Base-by-base conservation (phyloP, 352 stramenopile species). In the Globisporangium paddicum region DNA sequence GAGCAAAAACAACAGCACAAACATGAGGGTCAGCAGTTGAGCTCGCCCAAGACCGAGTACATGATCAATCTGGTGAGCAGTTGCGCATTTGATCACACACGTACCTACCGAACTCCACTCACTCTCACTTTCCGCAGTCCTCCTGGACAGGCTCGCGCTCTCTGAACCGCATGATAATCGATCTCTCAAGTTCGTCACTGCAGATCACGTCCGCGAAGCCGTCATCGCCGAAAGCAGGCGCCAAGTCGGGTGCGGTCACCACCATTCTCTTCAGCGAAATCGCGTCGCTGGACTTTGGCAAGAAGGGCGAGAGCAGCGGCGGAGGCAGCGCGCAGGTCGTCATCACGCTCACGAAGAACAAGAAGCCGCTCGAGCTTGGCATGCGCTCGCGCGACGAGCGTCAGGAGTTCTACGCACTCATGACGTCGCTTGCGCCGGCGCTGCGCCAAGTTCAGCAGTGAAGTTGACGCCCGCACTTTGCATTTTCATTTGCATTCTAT, bases 21-120 rank as follows among this genome's bases (percentile, higher is more conserved):
- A 13, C 16, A 16, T 34, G 30, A 25, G 14, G n/a, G 6, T 44
- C 26, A 40, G 19, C 28, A 54, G 14, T 28, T 54, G 47, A 65
- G 38, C 14, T 40, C 37, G 25, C 41, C 44, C 40, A 55, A 49
- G 49, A 67, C 52, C n/a, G 64, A 77, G 44, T 84, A 61, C 63
- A 59, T 79, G 58, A 73, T 84, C 66, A 77, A 69, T 28, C 79
- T 81, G 74, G 72, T 82, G 57, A 58, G 64, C 28, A 42, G 2
- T n/a, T 14, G 16, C 53, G 10, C 7, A 19, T 32, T 23, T 28
- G 26, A 18, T 37, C 16, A 34, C 23, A 8, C 54, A 48, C 49
- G 5, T 13, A 26, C 18, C 23, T 18, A 0, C 5, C 34, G 21
- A 58, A 13, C 19, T n/a, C 45, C 8, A 18, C 26, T 32, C 25